Evolutionary conservation across 2,329 filamentous ascomycete genomes (phyloP).

Genomic region (Ascocoryne sarcoides): DNA sequence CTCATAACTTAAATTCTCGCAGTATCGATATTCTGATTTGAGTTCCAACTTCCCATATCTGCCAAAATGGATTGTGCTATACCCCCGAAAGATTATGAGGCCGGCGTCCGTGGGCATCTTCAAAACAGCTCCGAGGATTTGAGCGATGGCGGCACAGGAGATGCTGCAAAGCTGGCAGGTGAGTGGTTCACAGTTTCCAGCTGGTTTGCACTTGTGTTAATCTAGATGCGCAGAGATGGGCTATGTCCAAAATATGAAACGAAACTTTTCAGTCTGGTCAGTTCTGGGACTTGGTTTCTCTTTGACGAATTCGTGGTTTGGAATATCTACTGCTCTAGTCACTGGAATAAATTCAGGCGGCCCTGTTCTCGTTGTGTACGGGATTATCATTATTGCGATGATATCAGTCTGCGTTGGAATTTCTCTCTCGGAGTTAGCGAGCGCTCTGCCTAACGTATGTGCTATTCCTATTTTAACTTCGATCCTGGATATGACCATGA

Average conservation of each 20-base stretch:
- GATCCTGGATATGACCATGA: no score
- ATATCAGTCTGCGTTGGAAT: constrained; percentile 34
- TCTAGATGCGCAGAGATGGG: constrained; percentile 7
- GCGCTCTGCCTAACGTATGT: constrained; percentile 30
- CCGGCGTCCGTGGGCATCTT: no score
- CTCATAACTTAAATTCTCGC: no score
- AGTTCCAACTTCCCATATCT: no score
- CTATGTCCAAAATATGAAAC: constrained; percentile 30
- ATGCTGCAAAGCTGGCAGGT: constrained; percentile 7
- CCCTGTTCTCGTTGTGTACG: constrained; percentile 32
- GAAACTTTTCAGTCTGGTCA: constrained; percentile 35
- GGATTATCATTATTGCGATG: constrained; percentile 33
- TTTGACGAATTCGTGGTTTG: constrained; percentile 36
- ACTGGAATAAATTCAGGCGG: constrained; percentile 36
- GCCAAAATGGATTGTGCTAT: no score
- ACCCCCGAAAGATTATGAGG: no score
- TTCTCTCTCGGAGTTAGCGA: constrained; percentile 35
- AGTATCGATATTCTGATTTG: no score
- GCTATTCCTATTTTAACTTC: no score
- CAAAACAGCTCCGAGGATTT: no score
- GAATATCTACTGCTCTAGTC: constrained; percentile 24
- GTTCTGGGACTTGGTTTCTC: constrained; percentile 36
- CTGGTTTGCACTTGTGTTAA: not conserved
- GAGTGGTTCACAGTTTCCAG: not conserved
- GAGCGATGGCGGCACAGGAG: no score